These are phyloP conservation scores for Flaveria robusta DNA, from an alignment of 129 eudicot species.

Conservation along the genomic window DNA sequence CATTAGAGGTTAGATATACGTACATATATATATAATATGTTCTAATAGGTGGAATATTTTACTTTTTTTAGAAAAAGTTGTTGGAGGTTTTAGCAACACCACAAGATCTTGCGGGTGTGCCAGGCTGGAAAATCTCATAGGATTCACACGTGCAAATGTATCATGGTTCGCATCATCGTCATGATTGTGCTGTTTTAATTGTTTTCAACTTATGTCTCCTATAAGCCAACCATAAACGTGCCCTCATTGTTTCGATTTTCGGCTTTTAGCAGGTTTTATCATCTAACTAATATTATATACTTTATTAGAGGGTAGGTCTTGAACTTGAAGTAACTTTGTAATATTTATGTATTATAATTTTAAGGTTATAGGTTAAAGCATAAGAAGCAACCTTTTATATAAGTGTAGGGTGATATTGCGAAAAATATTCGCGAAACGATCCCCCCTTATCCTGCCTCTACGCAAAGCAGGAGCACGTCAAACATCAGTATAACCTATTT, in stretches of 20 bases:
- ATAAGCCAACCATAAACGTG: constrained; percentile 36
- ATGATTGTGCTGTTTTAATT: constrained; percentile 31
- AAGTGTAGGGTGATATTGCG: too few species aligned
- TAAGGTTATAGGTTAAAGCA: too few species aligned
- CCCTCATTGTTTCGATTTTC: constrained; percentile 15
- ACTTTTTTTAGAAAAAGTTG: background rate
- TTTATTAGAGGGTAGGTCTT: background rate
- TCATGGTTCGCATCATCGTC: constrained; percentile 29
- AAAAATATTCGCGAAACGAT: too few species aligned
- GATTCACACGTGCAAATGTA: constrained; percentile 32
- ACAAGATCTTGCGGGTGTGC: constrained; percentile 29
- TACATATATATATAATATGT: too few species aligned
- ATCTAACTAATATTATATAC: background rate
- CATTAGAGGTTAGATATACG: constrained; percentile 2
- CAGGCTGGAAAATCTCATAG: constrained; percentile 23
- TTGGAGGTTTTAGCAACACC: constrained; percentile 32
- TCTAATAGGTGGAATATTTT: constrained; percentile 11
- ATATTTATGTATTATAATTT: too few species aligned
- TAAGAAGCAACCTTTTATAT: too few species aligned
- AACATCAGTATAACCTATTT: too few species aligned
- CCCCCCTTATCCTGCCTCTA: too few species aligned
- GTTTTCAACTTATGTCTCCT: constrained; percentile 38
- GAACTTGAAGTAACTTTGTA: too few species aligned
- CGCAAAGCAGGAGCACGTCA: too few species aligned
- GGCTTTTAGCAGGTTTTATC: background rate